Conservation (phyloP, 164 flowering plant genomes). For the Stephania cephalantha region DNA sequence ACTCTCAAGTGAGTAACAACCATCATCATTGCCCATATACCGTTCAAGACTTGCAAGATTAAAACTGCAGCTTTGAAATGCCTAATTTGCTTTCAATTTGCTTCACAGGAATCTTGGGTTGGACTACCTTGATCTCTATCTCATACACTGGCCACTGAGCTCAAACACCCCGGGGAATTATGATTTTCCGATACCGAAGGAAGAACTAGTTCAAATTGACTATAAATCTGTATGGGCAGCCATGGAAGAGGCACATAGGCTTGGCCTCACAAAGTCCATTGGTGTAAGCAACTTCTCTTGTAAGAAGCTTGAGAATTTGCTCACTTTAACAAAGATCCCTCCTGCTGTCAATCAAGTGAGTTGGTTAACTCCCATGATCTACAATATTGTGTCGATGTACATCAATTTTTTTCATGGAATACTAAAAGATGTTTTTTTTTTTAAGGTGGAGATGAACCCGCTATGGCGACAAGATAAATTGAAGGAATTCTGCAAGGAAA, state of each 20-base stretch:
- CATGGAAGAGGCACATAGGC: conserved; percentile 34
- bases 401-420: too few species aligned
- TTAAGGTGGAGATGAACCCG: conserved; percentile 1
- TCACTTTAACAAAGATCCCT: conserved; percentile 29
- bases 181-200: conserved; percentile 9
- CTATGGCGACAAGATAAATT: background rate
- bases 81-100: too few species aligned
- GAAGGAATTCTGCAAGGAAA: background rate
- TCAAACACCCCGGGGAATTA: background rate
- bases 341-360: conserved; percentile 34
- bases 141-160: conserved; percentile 34
- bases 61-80: too few species aligned
- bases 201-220: conserved; percentile 20
- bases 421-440: background rate
- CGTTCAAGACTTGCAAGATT: too few species aligned
- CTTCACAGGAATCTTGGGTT: background rate
- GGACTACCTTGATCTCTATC: conserved; percentile 32
- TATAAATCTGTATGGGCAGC: conserved; percentile 25
- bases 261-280: conserved; percentile 38
- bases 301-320: conserved; percentile 25
- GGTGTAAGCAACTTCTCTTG: conserved; percentile 46
- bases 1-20: conserved; percentile 27
- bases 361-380: too few species aligned
- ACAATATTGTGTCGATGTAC: too few species aligned
- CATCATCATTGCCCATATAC: too few species aligned